Evolutionary conservation across 768 basidiomycete genomes (phyloP).

Genomic region (Tulasnella sp.): DNA sequence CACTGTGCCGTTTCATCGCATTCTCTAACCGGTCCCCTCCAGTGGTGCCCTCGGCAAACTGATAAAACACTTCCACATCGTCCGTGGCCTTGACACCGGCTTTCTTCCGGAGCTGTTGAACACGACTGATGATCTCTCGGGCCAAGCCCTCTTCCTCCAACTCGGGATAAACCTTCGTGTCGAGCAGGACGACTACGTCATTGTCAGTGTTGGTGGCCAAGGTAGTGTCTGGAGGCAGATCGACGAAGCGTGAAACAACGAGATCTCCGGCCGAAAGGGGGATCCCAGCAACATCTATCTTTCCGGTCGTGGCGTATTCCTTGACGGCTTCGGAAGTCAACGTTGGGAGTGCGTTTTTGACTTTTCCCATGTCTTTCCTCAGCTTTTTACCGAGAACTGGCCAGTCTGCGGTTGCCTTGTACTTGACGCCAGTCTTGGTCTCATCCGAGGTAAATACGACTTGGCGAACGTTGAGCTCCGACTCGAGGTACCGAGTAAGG

Average conservation of each 20-base stretch:
- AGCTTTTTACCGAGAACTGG: slow-evolving; percentile 90
- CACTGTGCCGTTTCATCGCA: slow-evolving; percentile 68
- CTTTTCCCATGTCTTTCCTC: slow-evolving; percentile 85
- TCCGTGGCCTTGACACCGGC: slow-evolving; percentile 95
- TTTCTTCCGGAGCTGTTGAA: slow-evolving; percentile 95
- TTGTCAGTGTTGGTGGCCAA: slow-evolving; percentile 80
- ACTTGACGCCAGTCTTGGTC: slow-evolving; percentile 78
- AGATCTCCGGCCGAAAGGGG: slow-evolving; percentile 89
- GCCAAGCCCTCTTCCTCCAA: slow-evolving; percentile 86
- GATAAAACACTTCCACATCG: slow-evolving; percentile 86
- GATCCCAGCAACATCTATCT: slow-evolving; percentile 85
- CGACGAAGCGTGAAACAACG: slow-evolving; percentile 87
- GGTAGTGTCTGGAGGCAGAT: slow-evolving; percentile 65
- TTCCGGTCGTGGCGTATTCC: slow-evolving; percentile 70
- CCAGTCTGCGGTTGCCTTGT: slow-evolving; percentile 94
- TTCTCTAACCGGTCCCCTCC: slow-evolving; percentile 56
- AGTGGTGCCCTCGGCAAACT: slow-evolving; percentile 70
- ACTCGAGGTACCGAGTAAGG: slow-evolving; percentile 85
- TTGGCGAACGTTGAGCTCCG: slow-evolving; percentile 93
- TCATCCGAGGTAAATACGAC: slow-evolving; percentile 91
- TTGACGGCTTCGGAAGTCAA: slow-evolving; percentile 85
- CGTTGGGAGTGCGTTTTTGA: slow-evolving; percentile 82
- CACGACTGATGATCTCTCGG: slow-evolving; percentile 86
- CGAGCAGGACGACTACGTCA: slow-evolving; percentile 92
- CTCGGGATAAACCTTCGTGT: slow-evolving; percentile 84